These are phyloP conservation scores for Fusarium sp. DNA, from an alignment of 2,329 filamentous ascomycete species.

Conservation along the genomic window DNA sequence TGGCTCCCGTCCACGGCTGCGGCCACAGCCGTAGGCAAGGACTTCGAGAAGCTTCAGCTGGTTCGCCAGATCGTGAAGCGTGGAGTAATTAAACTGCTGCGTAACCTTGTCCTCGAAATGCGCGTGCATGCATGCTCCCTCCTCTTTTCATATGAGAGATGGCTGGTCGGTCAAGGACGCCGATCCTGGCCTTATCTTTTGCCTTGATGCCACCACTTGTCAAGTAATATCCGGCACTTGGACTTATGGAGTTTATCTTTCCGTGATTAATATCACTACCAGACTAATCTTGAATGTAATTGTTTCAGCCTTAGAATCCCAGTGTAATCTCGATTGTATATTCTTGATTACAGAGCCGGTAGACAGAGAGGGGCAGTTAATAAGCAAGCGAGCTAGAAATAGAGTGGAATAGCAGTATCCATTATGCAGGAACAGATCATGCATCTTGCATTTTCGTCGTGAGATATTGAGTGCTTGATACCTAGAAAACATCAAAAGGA, in stretches of 20 bases:
- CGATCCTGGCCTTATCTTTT: slow-evolving; percentile 2
- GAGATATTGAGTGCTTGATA: not conserved
- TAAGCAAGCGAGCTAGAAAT: slow-evolving; percentile 12
- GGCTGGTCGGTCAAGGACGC: slow-evolving; percentile 11
- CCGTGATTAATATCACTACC: not conserved
- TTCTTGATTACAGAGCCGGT: slow-evolving; percentile 17
- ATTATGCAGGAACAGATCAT: slow-evolving; percentile 36
- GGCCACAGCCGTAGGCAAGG: slow-evolving; percentile 25
- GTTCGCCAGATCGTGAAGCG: slow-evolving; percentile 19
- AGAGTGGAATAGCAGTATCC: slow-evolving; percentile 14
- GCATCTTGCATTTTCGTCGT: slow-evolving; percentile 17
- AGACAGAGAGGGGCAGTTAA: not conserved
- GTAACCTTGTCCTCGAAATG: slow-evolving; percentile 23
- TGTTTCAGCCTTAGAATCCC: slow-evolving; percentile 36
- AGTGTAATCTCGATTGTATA: slow-evolving; percentile 34
- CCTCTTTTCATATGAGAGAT: slow-evolving; percentile 4
- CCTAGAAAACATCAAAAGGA: not conserved
- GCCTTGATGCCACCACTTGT: slow-evolving; percentile 2
- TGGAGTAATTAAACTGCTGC: slow-evolving; percentile 27
- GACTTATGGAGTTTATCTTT: not conserved
- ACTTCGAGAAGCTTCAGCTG: slow-evolving; percentile 28
- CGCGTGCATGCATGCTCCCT: slow-evolving; percentile 10
- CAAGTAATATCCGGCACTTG: not conserved
- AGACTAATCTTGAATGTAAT: slow-evolving; percentile 19
- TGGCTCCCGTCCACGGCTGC: slow-evolving; percentile 32